These are phyloP conservation scores for Globisporangium viniferum DNA, from an alignment of 352 stramenopile species.

Conservation along the genomic window DNA sequence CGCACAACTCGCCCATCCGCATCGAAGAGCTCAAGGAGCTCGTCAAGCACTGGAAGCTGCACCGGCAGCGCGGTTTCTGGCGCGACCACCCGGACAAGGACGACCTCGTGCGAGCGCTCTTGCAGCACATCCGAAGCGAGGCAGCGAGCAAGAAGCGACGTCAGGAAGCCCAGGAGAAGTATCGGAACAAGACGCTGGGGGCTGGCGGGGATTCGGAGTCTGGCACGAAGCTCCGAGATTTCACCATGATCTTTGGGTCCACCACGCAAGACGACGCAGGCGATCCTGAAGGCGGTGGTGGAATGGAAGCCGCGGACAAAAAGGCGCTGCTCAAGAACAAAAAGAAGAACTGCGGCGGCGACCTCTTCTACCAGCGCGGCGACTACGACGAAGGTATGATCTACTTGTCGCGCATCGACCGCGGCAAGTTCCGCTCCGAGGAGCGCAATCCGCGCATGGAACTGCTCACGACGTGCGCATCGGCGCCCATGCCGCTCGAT, in stretches of 20 bases:
- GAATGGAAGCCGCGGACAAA: slow-evolving; percentile 12
- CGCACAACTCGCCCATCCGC: slow-evolving; percentile 82
- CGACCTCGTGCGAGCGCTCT: slow-evolving; percentile 80
- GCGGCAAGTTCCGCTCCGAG: slow-evolving; percentile 57
- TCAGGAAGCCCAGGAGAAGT: slow-evolving; percentile 81
- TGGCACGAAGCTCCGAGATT: slow-evolving; percentile 45
- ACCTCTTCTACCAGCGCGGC: slow-evolving; percentile 84
- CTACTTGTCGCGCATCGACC: slow-evolving; percentile 82
- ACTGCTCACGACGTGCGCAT: slow-evolving; percentile 40
- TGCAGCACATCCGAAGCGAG: slow-evolving; percentile 85
- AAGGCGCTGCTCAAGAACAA: slow-evolving; percentile 18
- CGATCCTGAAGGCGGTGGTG: background rate
- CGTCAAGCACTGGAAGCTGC: slow-evolving; percentile 90
- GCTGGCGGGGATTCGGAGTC: slow-evolving; percentile 17
- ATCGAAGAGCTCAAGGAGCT: slow-evolving; percentile 91
- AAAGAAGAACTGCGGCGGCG: slow-evolving; percentile 52
- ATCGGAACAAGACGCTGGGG: slow-evolving; percentile 37
- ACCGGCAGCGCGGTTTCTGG: slow-evolving; percentile 88
- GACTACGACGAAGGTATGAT: slow-evolving; percentile 85
- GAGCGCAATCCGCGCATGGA: slow-evolving; percentile 53
- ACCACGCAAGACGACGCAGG: background rate
- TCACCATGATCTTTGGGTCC: slow-evolving; percentile 53
- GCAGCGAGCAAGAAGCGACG: slow-evolving; percentile 75
- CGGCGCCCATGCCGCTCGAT: slow-evolving; percentile 42
- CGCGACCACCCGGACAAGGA: slow-evolving; percentile 89